These are phyloP conservation scores for Penicillium sclerotiorum DNA, from an alignment of 2,329 filamentous ascomycete species.

Conservation along the genomic window DNA sequence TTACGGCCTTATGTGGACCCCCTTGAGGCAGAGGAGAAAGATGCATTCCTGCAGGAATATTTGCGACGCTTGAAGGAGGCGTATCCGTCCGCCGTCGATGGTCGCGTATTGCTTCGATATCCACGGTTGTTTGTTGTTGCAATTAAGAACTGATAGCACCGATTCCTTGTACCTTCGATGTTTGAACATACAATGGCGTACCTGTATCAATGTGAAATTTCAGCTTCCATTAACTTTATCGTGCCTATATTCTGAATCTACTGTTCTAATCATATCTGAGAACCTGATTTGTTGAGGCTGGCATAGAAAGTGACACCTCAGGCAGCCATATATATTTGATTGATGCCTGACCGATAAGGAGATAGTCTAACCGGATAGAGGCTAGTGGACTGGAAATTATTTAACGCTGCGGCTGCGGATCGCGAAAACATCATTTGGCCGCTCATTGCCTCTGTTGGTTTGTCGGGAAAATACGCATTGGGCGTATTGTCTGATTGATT, in stretches of 20 bases:
- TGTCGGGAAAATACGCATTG: neutral
- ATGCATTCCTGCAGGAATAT: constrained; percentile 53
- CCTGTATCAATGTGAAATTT: too few relatives aligned
- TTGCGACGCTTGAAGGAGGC: constrained; percentile 44
- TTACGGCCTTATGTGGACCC: constrained; percentile 58
- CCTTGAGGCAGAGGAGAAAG: constrained; percentile 45
- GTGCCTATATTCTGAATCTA: too few relatives aligned
- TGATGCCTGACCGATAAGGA: neutral
- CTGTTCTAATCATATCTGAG: too few relatives aligned
- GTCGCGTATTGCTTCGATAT: constrained; percentile 58
- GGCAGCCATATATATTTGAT: too few relatives aligned
- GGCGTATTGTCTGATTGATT: neutral
- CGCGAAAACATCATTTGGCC: neutral
- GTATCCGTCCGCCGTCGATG: constrained; percentile 54
- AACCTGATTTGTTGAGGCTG: too few relatives aligned
- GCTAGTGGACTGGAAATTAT: neutral
- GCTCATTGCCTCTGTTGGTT: neutral
- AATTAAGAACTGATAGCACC: constrained; percentile 27
- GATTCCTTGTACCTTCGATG: too few relatives aligned
- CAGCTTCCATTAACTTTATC: too few relatives aligned
- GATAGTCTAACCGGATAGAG: neutral
- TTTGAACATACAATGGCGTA: too few relatives aligned
- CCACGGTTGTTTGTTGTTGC: constrained; percentile 61
- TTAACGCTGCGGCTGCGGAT: neutral
- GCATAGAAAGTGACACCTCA: too few relatives aligned